Percentiles rank a stretch among this genome's conserved stretches.
Evolutionary conservation across 352 stramenopile genomes (phyloP).

Genomic region (Globisporangium solare): DNA sequence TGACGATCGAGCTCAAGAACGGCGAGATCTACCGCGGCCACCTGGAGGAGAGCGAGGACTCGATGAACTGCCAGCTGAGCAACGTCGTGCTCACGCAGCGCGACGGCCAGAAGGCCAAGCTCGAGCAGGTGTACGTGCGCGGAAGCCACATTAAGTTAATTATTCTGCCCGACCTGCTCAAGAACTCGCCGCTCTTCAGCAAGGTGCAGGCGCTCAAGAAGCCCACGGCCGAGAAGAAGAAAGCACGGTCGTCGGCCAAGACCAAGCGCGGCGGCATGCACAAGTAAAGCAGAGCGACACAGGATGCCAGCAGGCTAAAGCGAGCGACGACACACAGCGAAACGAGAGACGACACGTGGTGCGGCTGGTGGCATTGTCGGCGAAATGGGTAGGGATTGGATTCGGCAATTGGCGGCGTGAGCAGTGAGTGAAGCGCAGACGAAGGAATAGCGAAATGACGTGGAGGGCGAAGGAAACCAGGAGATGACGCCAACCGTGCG

Average conservation of each 20-base stretch:
- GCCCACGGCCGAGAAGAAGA: conserved; percentile 55
- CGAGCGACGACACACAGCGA: not conserved
- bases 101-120: conserved; percentile 74
- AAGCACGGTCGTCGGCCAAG: conserved; percentile 21
- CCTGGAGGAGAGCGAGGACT: conserved; percentile 86
- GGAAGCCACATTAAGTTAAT: conserved; percentile 97
- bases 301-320: not conserved
- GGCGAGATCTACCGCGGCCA: conserved; percentile 85
- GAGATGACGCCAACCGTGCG: no score
- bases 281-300: conserved; percentile 25
- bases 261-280: conserved; percentile 20
- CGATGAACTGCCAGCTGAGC: conserved; percentile 97
- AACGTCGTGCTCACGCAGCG: conserved; percentile 87
- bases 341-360: not conserved
- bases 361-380: no score
- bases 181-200: conserved; percentile 96
- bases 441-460: no score
- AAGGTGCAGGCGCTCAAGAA: conserved; percentile 91
- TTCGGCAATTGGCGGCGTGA: no score
- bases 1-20: conserved; percentile 88
- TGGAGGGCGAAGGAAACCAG: no score
- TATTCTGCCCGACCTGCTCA: conserved; percentile 95
- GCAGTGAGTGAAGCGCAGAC: no score
- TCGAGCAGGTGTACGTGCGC: conserved; percentile 92
- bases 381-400: no score